Evolutionary conservation across 228 moss, liverwort and hornwort species (phyloP).

Genomic region (Sphagnum fallax): DNA sequence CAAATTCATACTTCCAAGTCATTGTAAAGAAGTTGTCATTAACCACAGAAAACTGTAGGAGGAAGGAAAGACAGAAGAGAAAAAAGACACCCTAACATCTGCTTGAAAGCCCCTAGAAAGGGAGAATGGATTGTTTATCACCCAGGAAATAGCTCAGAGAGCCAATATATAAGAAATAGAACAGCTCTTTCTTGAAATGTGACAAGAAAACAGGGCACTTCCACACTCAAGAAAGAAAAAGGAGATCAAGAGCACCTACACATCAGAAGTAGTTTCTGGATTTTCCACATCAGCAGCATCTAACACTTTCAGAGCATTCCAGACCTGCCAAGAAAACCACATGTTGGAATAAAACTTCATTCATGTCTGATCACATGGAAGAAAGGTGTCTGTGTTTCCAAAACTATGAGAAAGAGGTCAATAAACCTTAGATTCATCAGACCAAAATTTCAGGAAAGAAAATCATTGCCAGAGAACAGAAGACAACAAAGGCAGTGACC

Average conservation of each 20-base stretch:
- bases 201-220: background rate
- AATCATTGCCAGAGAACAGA: background rate
- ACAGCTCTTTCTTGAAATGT: no score
- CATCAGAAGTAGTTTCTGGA: slow-evolving; percentile 36
- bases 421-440: background rate
- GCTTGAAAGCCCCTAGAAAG: background rate
- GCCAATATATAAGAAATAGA: no score
- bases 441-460: background rate
- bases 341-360: background rate
- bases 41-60: background rate
- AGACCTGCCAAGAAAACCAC: slow-evolving; percentile 43
- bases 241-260: slow-evolving; percentile 17
- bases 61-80: background rate
- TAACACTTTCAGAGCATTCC: slow-evolving; percentile 81
- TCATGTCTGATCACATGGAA: background rate
- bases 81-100: no score
- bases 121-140: background rate
- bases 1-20: background rate
- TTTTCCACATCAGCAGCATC: slow-evolving; percentile 66
- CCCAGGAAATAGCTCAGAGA: background rate
- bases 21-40: background rate
- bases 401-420: background rate
- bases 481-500: background rate
- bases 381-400: background rate
- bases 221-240: background rate